These are phyloP conservation scores for Melaleuca alternifolia DNA, from an alignment of 345 rosid species.

Conservation along the genomic window DNA sequence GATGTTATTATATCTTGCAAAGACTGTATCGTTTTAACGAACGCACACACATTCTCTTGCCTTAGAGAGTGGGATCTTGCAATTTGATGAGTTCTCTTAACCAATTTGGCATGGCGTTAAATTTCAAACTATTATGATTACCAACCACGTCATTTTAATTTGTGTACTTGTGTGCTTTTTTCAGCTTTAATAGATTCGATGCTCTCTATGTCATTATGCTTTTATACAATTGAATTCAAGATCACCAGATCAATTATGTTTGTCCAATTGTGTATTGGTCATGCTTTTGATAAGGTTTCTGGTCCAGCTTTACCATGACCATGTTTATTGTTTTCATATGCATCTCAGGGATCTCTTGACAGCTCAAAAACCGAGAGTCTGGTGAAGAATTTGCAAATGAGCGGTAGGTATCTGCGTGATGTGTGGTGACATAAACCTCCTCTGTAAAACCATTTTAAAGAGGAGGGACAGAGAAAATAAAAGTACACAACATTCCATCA, in stretches of 20 bases:
- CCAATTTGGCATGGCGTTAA: not conserved
- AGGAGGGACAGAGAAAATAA: not conserved
- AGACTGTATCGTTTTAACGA: too few species aligned
- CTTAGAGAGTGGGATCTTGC: not conserved
- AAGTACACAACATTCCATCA: not conserved
- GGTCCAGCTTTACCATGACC: not conserved
- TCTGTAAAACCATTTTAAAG: not conserved
- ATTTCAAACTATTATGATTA: not conserved
- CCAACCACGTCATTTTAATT: not conserved
- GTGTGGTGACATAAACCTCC: constrained; percentile 47
- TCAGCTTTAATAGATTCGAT: not conserved
- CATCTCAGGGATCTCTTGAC: constrained; percentile 65
- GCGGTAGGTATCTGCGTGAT: constrained; percentile 83
- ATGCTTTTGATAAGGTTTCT: not conserved
- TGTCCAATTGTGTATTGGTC: not conserved
- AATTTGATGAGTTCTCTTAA: not conserved
- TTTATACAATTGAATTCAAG: not conserved
- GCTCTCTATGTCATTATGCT: not conserved
- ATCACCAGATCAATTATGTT: not conserved
- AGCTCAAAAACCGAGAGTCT: constrained; percentile 70
- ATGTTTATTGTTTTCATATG: not conserved
- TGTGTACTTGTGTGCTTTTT: not conserved
- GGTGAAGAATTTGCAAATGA: constrained; percentile 87
- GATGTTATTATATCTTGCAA: not conserved
- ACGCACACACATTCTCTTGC: not conserved